Conservation (phyloP, 805 yeast species). For the Barnettozyma siamensis region DNA sequence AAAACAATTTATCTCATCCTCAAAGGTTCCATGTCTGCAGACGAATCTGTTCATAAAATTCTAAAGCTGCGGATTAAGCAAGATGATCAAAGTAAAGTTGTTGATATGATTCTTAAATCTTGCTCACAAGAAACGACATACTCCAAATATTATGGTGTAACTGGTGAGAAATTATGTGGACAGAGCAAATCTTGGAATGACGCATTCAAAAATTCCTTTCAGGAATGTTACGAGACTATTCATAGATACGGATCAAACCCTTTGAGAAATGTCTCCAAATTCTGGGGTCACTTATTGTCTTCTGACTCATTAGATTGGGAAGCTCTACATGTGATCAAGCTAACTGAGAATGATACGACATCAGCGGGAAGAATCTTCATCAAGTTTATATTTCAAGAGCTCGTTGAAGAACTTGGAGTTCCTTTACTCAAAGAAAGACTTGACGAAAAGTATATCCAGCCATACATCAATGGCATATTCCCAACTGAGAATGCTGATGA, state of each 20-base stretch:
- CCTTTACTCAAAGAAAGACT: conserved; percentile 43
- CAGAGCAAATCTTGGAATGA: conserved; percentile 50
- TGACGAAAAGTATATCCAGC: conserved; percentile 45
- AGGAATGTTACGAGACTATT: conserved; percentile 46
- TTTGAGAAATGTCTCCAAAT: conserved; percentile 70
- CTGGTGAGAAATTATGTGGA: conserved; percentile 59
- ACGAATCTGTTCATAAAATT: conserved; percentile 88
- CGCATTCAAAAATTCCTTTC: conserved; percentile 49
- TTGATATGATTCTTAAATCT: conserved; percentile 70
- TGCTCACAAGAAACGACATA: conserved; percentile 84
- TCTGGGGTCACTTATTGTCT: conserved; percentile 82
- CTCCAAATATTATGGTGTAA: conserved; percentile 76
- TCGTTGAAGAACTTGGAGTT: conserved; percentile 72
- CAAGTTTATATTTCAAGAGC: conserved; percentile 73
- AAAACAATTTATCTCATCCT: conserved; percentile 75
- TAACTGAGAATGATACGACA: conserved; percentile 71
- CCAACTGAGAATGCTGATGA: conserved; percentile 50
- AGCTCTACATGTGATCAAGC: conserved; percentile 44
- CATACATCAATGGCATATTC: conserved; percentile 52
- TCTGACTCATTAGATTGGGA: conserved; percentile 64
- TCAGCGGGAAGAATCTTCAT: conserved; percentile 76
- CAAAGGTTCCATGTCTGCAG: conserved; percentile 86
- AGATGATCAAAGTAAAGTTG: conserved; percentile 46
- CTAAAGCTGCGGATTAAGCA: conserved; percentile 41
- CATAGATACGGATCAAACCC: conserved; percentile 69